A percentile compares a stretch with the other conserved stretches of the same genome.
Conservation (phyloP, 2,329 filamentous ascomycete genomes). For the Trichoderma simmonsii region DNA sequence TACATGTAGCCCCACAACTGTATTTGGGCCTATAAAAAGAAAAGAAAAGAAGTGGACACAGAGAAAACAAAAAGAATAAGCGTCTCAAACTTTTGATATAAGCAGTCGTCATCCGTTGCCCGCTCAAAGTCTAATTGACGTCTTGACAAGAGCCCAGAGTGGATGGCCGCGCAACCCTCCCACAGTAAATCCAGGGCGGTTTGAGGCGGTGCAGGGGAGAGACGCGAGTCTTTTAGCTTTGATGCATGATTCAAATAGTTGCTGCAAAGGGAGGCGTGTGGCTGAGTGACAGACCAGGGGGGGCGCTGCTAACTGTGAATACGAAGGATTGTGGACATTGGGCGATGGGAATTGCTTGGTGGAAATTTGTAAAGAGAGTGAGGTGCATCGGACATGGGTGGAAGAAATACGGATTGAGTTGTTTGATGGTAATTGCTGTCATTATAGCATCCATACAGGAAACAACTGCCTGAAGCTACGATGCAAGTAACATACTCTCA, state of each 20-base stretch:
- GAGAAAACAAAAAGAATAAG: neutral
- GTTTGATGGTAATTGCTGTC: neutral
- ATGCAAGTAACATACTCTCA: neutral
- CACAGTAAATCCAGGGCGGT: neutral
- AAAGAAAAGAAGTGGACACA: neutral
- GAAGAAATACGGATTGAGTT: neutral
- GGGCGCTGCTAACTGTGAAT: neutral
- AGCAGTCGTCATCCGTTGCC: neutral
- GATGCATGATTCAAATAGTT: neutral
- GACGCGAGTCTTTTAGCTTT: conserved; percentile 1
- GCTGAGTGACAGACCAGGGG: neutral
- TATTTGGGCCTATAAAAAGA: neutral
- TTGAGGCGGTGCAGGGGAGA: neutral
- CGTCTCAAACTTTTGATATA: neutral
- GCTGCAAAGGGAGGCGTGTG: neutral
- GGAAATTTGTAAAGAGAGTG: neutral
- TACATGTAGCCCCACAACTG: neutral
- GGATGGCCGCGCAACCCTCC: conserved; percentile 1
- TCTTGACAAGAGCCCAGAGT: neutral
- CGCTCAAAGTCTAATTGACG: neutral
- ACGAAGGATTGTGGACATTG: neutral
- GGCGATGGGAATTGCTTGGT: too few relatives aligned
- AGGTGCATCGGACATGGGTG: neutral
- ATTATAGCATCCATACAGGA: neutral
- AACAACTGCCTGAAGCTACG: neutral